Conservation (phyloP, 106 monocot genomes). For the Xerophyta viscosa region DNA sequence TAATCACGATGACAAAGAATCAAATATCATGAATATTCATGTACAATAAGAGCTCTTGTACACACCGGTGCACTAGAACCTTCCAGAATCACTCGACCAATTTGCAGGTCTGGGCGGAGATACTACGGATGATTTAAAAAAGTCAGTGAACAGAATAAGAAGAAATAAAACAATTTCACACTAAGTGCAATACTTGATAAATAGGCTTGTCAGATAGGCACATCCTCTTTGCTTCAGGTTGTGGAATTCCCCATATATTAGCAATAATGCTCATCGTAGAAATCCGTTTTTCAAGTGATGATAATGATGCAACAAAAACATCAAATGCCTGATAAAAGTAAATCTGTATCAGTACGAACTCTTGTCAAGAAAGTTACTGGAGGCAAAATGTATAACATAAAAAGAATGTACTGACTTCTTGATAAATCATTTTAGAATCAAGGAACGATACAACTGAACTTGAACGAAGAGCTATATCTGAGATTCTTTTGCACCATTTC, state of each 20-base stretch:
- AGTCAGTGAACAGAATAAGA: background rate
- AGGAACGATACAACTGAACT: conserved; percentile 23
- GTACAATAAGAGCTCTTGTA: background rate
- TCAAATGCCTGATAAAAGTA: conserved; percentile 64
- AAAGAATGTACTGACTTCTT: conserved; percentile 47
- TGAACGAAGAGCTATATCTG: conserved; percentile 22
- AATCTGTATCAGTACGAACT: too few species aligned
- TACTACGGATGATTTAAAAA: conserved; percentile 28
- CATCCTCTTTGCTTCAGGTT: conserved; percentile 18
- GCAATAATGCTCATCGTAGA: conserved; percentile 51
- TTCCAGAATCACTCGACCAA: conserved; percentile 56
- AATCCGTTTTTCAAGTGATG: conserved; percentile 31
- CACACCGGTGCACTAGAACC: conserved; percentile 19
- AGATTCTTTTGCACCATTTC: conserved; percentile 85
- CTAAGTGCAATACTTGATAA: background rate
- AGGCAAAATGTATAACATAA: background rate
- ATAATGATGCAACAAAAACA: conserved; percentile 54
- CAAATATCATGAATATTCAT: too few species aligned
- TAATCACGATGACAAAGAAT: too few species aligned
- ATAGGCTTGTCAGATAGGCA: conserved; percentile 37
- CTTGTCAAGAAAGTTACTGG: too few species aligned
- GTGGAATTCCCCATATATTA: conserved; percentile 24
- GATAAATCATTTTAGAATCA: conserved; percentile 52
- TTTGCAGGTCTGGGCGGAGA: conserved; percentile 29
- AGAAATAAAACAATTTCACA: conserved; percentile 2